Evolutionary conservation across 2,329 filamentous ascomycete species (phyloP).

Genomic region (Neophaeococcomyces mojaviensis): DNA sequence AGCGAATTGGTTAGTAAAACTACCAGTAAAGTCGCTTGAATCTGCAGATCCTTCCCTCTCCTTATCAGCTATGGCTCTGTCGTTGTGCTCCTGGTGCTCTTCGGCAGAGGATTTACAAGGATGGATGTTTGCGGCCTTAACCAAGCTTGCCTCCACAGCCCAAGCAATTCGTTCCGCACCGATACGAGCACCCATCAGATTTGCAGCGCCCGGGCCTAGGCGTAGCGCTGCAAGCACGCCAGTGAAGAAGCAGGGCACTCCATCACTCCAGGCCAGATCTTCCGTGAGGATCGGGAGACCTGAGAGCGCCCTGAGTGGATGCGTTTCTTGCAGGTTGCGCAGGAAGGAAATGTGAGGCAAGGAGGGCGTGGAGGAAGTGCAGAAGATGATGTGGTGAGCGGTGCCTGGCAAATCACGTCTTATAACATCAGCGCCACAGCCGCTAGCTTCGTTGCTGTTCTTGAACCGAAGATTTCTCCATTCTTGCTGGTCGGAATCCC

Average conservation of each 20-base stretch:
- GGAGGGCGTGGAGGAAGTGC: slow-evolving; percentile 63
- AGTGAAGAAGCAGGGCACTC: slow-evolving; percentile 66
- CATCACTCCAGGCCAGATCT: slow-evolving; percentile 66
- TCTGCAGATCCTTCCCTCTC: neutral
- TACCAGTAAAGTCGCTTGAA: slow-evolving; percentile 15
- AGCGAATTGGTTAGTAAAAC: slow-evolving; percentile 17
- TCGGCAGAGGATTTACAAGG: neutral
- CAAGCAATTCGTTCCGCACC: slow-evolving; percentile 68
- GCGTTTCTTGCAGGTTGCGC: slow-evolving; percentile 48
- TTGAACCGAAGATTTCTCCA: slow-evolving; percentile 40
- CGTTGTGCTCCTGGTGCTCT: neutral
- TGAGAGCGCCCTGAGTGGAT: slow-evolving; percentile 55
- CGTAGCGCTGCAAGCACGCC: slow-evolving; percentile 61
- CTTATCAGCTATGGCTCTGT: neutral
- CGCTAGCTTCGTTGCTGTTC: slow-evolving; percentile 40
- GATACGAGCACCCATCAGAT: slow-evolving; percentile 64
- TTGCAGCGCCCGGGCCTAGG: slow-evolving; percentile 64
- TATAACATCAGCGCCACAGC: too few relatives aligned
- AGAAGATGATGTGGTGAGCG: slow-evolving; percentile 66
- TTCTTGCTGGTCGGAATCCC: slow-evolving; percentile 28
- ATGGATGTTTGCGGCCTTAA: slow-evolving; percentile 10
- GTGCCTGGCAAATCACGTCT: slow-evolving; percentile 39
- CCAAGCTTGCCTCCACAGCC: slow-evolving; percentile 55
- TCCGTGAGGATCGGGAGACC: slow-evolving; percentile 68
- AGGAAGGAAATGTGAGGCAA: slow-evolving; percentile 56